phyloP scores from a whole-genome alignment of 208 protist species.

The Crithidia mellificae region DNA sequence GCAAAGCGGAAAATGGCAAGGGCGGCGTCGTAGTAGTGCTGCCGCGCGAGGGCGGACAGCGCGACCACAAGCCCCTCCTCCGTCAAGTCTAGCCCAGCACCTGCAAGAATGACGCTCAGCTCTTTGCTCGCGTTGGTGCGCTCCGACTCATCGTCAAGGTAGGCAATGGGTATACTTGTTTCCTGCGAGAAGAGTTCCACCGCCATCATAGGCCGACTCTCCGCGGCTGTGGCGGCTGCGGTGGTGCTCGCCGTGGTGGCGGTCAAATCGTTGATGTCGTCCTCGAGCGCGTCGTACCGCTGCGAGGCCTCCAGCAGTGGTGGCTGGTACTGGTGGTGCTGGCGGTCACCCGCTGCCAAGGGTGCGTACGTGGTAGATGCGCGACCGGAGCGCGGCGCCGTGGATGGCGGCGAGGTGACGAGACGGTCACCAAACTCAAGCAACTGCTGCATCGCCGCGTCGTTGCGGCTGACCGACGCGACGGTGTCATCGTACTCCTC shows the following conservation, averaged over 20 bases:
- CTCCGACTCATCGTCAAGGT: constrained; percentile 85
- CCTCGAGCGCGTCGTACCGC: constrained; percentile 57
- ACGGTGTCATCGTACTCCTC: constrained; percentile 72
- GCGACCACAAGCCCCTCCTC: constrained; percentile 77
- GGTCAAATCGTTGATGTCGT: constrained; percentile 17
- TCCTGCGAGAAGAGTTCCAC: constrained; percentile 52
- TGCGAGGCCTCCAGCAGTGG: constrained; percentile 12
- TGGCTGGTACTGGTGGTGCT: not conserved
- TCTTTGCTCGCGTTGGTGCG: constrained; percentile 77
- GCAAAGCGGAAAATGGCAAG: constrained; percentile 80
- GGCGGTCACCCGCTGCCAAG: not conserved
- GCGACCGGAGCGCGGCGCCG: constrained; percentile 42
- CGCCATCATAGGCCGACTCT: constrained; percentile 26
- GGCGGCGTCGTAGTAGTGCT: constrained; percentile 63
- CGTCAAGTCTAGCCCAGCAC: constrained; percentile 72
- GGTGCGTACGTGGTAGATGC: constrained; percentile 47
- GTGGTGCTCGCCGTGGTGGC: not conserved
- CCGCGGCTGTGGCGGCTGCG: not conserved
- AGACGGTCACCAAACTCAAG: constrained; percentile 72
- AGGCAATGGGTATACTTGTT: constrained; percentile 75
- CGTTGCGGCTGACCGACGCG: constrained; percentile 53
- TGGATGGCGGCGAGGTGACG: constrained; percentile 44
- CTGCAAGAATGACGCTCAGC: constrained; percentile 63
- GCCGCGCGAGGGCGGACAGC: constrained; percentile 66
- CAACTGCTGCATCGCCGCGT: constrained; percentile 51